Evolutionary conservation across 176 grass and related monocot genomes (phyloP), one percentile per base, ranked within the genome.

Genomic region (Melocanna baccifera): DNA sequence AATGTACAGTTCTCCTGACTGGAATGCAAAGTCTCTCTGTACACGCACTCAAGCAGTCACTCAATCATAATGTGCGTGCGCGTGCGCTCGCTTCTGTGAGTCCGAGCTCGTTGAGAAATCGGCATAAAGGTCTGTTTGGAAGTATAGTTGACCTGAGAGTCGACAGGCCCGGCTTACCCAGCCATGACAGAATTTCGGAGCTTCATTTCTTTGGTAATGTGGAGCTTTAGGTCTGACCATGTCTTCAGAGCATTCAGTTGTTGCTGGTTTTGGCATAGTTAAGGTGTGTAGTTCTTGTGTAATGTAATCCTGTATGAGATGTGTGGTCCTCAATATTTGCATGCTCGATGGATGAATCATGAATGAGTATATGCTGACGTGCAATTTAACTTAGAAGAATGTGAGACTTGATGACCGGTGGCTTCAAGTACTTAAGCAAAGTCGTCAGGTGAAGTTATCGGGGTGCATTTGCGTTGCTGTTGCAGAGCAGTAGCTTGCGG

Each of bases 1-100:
- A 58, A 50, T 89, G 77, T 85, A 81, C 30, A 76, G 78, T 85
- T 75, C 4, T 81, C 42, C 19, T 76, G 42, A 19, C 15, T 52
- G 62, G 22, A 71, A 68, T 62, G 77, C 23, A 50, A 58, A 84
- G 61, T 74, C 22, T 48, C 16, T 9, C 43, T 45, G 19, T 65
- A 52, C 56, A 62, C 56, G 53, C 19, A 53, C 56, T 25, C 4
- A 12, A 57, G 77, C 69, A 45, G 46, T 25, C 46, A 20, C 7
- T 63, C 18, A 70, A 47, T 43, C 7, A 11, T 36, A 56, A 12
- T 41, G 45, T 64, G 28, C 12, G 12, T 18, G 42, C n/a, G 19
- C 9, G 6, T 43, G 23, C 1, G 0, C 39, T 57, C 3, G n/a
- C 37, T 81, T 87, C 42, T 58, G 7, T 36, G 25, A 75, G 70